A percentile compares a stretch with the other conserved stretches of the same genome.
Evolutionary conservation across 2,329 filamentous ascomycete genomes (phyloP).

Genomic region (Ophiosphaerella narmari): DNA sequence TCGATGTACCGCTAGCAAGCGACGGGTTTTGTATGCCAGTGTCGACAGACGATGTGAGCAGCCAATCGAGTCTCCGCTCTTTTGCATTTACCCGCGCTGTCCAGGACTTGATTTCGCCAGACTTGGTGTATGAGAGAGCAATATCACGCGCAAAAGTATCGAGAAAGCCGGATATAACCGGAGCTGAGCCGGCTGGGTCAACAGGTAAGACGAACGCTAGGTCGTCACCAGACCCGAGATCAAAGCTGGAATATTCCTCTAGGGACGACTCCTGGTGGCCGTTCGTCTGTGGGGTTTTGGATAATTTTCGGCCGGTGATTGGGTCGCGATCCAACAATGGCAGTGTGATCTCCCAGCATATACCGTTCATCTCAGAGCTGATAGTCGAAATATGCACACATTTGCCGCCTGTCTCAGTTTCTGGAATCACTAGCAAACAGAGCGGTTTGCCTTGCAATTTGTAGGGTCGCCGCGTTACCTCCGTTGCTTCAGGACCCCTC

Average conservation of each 20-base stretch:
- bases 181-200: constrained; percentile 78
- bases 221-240: constrained; percentile 61
- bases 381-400: constrained; percentile 76
- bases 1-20: constrained; percentile 81
- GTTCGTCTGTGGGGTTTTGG: constrained; percentile 30
- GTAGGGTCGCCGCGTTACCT: constrained; percentile 65
- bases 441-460: constrained; percentile 71
- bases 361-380: constrained; percentile 74
- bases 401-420: constrained; percentile 59
- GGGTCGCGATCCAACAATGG: constrained; percentile 51
- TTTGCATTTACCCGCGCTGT: constrained; percentile 72
- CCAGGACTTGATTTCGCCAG: constrained; percentile 81
- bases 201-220: constrained; percentile 72
- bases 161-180: constrained; percentile 75
- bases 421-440: constrained; percentile 77
- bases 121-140: constrained; percentile 79
- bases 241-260: constrained; percentile 71
- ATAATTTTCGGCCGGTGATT: constrained; percentile 33
- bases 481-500: constrained; percentile 60
- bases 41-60: constrained; percentile 79
- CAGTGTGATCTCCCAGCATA: constrained; percentile 78
- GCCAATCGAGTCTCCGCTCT: constrained; percentile 72
- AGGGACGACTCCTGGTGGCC: constrained; percentile 53
- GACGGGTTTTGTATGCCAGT: constrained; percentile 75
- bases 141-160: constrained; percentile 87